Conservation (phyloP, 2,329 filamentous ascomycete genomes). For the Penicillium digitatum region DNA sequence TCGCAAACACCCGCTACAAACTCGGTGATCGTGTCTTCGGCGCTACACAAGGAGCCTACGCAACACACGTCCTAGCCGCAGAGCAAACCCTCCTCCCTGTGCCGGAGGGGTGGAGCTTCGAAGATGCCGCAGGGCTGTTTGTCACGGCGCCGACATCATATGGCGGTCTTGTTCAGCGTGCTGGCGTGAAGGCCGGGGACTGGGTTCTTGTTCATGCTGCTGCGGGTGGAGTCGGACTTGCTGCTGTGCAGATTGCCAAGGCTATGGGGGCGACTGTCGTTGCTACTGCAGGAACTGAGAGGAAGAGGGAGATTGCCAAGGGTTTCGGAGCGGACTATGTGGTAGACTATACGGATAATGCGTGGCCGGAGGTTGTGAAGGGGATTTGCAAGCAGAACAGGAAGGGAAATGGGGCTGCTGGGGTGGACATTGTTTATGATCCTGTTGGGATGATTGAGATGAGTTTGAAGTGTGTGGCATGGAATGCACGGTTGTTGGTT, state of each 20-base stretch:
- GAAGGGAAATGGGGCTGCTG: conserved; percentile 62
- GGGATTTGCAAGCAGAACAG: conserved; percentile 52
- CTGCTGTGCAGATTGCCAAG: conserved; percentile 91
- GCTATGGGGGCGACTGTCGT: conserved; percentile 89
- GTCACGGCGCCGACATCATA: conserved; percentile 91
- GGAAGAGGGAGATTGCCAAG: conserved; percentile 75
- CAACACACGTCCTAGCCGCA: conserved; percentile 64
- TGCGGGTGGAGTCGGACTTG: conserved; percentile 84
- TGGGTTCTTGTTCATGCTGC: conserved; percentile 88
- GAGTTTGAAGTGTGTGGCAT: conserved; percentile 85
- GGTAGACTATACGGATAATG: conserved; percentile 72
- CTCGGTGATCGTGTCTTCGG: conserved; percentile 83
- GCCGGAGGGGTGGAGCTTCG: conserved; percentile 75
- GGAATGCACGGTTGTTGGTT: conserved; percentile 84
- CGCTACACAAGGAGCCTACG: conserved; percentile 79
- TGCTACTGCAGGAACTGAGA: conserved; percentile 76
- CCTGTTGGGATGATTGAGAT: conserved; percentile 85
- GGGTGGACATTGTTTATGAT: conserved; percentile 93
- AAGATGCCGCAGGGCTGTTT: conserved; percentile 82
- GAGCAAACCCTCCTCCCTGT: conserved; percentile 69
- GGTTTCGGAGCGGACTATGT: conserved; percentile 80
- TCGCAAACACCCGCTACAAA: conserved; percentile 59
- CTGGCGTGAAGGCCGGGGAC: conserved; percentile 72
- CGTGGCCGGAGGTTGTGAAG: conserved; percentile 67
- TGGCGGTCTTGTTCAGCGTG: conserved; percentile 73